Evolutionary conservation across 805 yeast species (phyloP).

Genomic region (Osmozyma mogii): DNA sequence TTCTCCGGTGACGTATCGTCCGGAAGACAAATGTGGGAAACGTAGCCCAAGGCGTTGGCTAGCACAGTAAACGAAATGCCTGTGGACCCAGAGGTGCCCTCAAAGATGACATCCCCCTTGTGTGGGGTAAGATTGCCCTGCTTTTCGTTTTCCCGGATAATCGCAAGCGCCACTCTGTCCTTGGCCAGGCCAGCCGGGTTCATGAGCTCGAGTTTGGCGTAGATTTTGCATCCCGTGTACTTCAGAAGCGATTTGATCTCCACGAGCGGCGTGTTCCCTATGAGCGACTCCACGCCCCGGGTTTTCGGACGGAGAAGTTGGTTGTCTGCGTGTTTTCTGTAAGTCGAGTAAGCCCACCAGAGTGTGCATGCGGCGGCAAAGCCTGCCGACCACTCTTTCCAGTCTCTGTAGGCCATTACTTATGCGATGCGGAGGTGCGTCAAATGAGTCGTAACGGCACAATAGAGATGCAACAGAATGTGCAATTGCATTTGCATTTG

Average conservation of each 20-base stretch:
- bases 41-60: slow-evolving; percentile 83
- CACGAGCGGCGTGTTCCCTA: slow-evolving; percentile 87
- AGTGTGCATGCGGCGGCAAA: no score
- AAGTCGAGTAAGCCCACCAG: no score
- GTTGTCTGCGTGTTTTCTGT: slow-evolving; percentile 1
- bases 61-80: slow-evolving; percentile 90
- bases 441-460: no score
- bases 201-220: slow-evolving; percentile 75
- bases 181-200: slow-evolving; percentile 97
- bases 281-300: slow-evolving; percentile 65
- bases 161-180: slow-evolving; percentile 86
- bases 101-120: slow-evolving; percentile 69
- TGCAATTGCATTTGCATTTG: no score
- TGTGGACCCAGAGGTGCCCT: slow-evolving; percentile 96
- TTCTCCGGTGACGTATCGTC: slow-evolving; percentile 89
- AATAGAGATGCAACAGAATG: no score
- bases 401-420: no score
- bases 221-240: slow-evolving; percentile 72
- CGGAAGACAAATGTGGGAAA: slow-evolving; percentile 88
- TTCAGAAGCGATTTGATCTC: slow-evolving; percentile 61
- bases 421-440: no score
- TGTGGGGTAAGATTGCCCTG: slow-evolving; percentile 50
- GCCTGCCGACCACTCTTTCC: no score
- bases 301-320: slow-evolving; percentile 15
- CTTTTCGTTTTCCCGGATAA: slow-evolving; percentile 61